Evolutionary conservation across 139 green algal species (phyloP), one percentile per base, ranked within the genome.

Genomic region (Microglena sp.): DNA sequence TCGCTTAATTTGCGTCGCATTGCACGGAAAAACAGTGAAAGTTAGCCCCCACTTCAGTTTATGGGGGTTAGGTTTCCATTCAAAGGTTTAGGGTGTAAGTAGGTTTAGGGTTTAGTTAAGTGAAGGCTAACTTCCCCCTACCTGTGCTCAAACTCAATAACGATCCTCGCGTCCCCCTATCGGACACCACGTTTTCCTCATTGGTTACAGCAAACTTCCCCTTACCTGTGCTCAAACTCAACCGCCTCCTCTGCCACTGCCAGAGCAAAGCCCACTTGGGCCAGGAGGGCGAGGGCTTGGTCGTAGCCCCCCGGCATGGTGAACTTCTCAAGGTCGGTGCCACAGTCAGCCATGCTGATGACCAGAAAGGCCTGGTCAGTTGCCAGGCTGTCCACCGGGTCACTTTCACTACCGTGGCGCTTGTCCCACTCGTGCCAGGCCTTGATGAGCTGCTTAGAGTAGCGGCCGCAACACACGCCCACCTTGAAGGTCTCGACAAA

Each of bases 211-310:
- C n/a, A n/a, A n/a, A n/a, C n/a, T n/a, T n/a, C n/a, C n/a, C n/a
- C n/a, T n/a, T n/a, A n/a, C n/a, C n/a, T n/a, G 84, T 99, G 94
- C 81, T 99, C 94, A 81, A 98, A 98, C n/a, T 83, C 45, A 30
- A 82, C 77, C 5, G 78, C 81, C 50, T 87, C 84, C 75, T 99
- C 94, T 0, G 78, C 92, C 15, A 94, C 86, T 2, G 91, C 91
- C 40, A 98, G 70, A 6, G 81, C 70, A 50, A 95, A 60, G 1
- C 71, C 18, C 28, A 89, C 88, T 87, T 98, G 92, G 63, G 93
- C 69, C 44, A 99, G 80, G 21, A 98, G 71, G 77, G 78, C 86
- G 24, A 70, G 65, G 1, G 83, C 76, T 72, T 98, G 85, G 5
- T 84, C 67, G 53, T 85, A 90, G 50, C 58, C 74, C 22, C 44